These are phyloP conservation scores for Samsoniella hepiali DNA, from an alignment of 2,329 filamentous ascomycete species.

Conservation along the genomic window DNA sequence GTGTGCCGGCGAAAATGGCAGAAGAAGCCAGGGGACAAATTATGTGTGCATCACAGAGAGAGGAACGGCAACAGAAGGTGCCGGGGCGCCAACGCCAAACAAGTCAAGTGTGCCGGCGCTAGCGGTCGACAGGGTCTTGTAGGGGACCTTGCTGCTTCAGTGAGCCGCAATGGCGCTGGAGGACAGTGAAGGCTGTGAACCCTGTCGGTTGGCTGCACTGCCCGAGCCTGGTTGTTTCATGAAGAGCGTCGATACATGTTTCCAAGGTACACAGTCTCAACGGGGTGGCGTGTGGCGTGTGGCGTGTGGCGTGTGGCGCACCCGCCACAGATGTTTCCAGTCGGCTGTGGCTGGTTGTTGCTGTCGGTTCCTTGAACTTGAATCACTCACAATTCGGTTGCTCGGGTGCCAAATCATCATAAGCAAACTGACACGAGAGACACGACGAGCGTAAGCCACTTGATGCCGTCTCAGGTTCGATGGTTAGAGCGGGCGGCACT, in stretches of 20 bases:
- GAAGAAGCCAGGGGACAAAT: background rate
- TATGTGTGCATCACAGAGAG: background rate
- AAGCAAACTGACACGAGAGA: too few relatives aligned
- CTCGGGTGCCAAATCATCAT: too few relatives aligned
- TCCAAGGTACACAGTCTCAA: constrained; percentile 1
- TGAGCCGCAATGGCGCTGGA: background rate
- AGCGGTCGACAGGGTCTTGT: background rate
- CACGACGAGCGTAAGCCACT: too few relatives aligned
- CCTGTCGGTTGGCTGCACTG: background rate
- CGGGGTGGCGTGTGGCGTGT: background rate
- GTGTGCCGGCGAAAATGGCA: background rate
- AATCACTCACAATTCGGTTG: background rate
- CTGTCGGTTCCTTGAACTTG: background rate
- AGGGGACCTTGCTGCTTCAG: background rate
- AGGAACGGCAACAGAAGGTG: constrained; percentile 3
- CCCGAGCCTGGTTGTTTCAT: background rate
- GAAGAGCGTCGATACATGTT: background rate
- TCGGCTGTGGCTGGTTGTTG: too few relatives aligned
- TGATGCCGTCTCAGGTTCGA: too few relatives aligned
- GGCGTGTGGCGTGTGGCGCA: background rate
- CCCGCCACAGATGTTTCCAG: background rate
- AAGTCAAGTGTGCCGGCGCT: constrained; percentile 8
- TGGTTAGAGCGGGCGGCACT: too few relatives aligned
- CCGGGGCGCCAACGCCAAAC: constrained; percentile 11
- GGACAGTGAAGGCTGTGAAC: too few relatives aligned